Conservation (phyloP, 139 green algal genomes). For the Ettlia oleoabundans region DNA sequence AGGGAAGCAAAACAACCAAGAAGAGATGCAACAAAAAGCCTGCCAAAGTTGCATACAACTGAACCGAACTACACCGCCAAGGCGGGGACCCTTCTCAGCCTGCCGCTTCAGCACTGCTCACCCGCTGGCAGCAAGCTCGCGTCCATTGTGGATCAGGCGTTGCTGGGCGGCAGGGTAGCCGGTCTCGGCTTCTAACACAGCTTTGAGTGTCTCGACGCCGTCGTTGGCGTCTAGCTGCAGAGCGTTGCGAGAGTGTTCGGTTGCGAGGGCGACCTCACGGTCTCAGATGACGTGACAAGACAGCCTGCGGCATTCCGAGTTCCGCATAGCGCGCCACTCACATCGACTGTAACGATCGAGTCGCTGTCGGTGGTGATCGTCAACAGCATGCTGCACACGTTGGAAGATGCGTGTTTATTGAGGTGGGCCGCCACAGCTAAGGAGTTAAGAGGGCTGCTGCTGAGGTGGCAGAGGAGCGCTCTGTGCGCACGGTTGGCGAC, state of each 20-base stretch:
- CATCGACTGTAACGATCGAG: slow-evolving; percentile 61
- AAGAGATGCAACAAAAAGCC: not conserved
- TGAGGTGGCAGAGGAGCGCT: too few relatives aligned
- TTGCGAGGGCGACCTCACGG: not conserved
- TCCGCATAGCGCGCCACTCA: slow-evolving; percentile 20
- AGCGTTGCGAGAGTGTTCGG: not conserved
- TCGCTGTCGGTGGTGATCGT: slow-evolving; percentile 60
- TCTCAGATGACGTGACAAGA: not conserved
- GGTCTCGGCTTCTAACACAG: slow-evolving; percentile 84
- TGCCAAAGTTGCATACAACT: not conserved
- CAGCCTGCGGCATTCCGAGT: not conserved
- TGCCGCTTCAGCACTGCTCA: not conserved
- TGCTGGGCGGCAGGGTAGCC: slow-evolving; percentile 60
- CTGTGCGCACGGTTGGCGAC: too few relatives aligned
- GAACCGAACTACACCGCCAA: not conserved
- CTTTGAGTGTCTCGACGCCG: slow-evolving; percentile 69
- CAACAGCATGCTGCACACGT: slow-evolving; percentile 60
- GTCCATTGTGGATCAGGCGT: slow-evolving; percentile 63
- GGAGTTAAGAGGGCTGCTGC: too few relatives aligned
- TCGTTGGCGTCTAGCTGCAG: slow-evolving; percentile 68
- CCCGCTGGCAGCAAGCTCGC: slow-evolving; percentile 41
- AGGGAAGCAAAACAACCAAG: too few relatives aligned
- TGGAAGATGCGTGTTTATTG: too few relatives aligned
- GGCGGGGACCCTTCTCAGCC: not conserved
- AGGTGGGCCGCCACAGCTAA: not conserved